Conservation (phyloP, 2,329 filamentous ascomycete species). For the Aspergillus bombycis region DNA sequence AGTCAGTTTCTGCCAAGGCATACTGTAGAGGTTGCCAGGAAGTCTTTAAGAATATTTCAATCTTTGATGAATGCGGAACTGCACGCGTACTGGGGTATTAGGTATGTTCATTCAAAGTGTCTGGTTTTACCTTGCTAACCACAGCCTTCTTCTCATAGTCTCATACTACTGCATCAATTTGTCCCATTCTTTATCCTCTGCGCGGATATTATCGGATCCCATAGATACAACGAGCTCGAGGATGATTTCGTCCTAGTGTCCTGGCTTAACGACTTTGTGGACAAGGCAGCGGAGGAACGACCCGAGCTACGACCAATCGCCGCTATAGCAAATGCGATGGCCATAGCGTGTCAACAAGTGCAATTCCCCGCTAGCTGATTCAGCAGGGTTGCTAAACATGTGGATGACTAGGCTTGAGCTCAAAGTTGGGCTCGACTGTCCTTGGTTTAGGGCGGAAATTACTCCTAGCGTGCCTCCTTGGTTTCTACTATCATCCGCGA, state of each 20-base stretch:
- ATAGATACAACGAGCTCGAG: slow-evolving; percentile 5
- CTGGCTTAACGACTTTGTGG: slow-evolving; percentile 17
- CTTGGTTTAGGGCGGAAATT: not conserved
- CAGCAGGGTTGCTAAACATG: not conserved
- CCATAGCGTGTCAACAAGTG: not conserved
- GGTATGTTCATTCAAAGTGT: not conserved
- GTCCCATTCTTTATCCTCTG: slow-evolving; percentile 19
- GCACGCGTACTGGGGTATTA: slow-evolving; percentile 11
- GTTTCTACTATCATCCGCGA: too few species aligned
- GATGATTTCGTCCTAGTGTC: slow-evolving; percentile 9
- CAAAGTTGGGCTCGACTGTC: not conserved
- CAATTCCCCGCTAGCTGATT: not conserved
- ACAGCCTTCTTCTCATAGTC: not conserved
- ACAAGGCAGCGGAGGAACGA: slow-evolving; percentile 13
- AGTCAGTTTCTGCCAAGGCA: slow-evolving; percentile 11
- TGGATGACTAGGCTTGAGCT: not conserved
- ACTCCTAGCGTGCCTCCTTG: too few species aligned
- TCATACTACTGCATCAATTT: slow-evolving; percentile 21
- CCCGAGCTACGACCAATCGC: slow-evolving; percentile 7
- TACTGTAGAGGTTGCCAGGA: slow-evolving; percentile 16
- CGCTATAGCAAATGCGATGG: not conserved
- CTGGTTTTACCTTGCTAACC: not conserved
- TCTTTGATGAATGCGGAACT: not conserved
- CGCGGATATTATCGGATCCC: slow-evolving; percentile 15
- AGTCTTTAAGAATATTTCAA: slow-evolving; percentile 8